Conservation (phyloP, 306 rosid genomes). For the Quercus robur region DNA sequence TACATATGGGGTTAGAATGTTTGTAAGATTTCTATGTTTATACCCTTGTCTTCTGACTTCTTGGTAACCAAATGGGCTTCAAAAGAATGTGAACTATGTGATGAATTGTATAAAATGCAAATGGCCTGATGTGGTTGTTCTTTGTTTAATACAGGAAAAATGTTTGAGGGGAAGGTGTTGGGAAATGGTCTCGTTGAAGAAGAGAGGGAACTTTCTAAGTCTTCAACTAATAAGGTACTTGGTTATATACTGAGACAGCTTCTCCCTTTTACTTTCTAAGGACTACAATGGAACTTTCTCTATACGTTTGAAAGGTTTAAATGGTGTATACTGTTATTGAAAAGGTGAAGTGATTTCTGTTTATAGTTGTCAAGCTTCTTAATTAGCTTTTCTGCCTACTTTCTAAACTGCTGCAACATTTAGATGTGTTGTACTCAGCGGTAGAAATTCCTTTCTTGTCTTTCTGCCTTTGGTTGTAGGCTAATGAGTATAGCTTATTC, state of each 20-base stretch:
- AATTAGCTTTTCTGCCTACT: not conserved
- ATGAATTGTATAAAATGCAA: not conserved
- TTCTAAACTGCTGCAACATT: not conserved
- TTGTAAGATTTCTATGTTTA: not conserved
- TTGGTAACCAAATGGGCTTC: too few species aligned
- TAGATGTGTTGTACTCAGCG: not conserved
- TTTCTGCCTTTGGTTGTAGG: too few species aligned
- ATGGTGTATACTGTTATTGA: not conserved
- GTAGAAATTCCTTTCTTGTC: not conserved
- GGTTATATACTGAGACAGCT: not conserved
- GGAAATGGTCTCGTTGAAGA: slow-evolving; percentile 33
- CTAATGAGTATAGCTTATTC: too few species aligned
- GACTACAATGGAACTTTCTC: not conserved
- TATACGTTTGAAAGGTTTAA: not conserved
- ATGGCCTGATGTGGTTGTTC: not conserved
- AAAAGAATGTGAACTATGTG: not conserved
- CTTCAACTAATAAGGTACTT: slow-evolving; percentile 40
- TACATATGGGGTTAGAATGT: not conserved
- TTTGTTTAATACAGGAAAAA: slow-evolving; percentile 32
- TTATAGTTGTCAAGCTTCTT: not conserved
- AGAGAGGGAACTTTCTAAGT: slow-evolving; percentile 9
- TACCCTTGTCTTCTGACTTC: not conserved
- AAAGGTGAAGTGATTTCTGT: not conserved
- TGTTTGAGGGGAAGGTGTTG: slow-evolving; percentile 16
- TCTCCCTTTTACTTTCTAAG: not conserved